A percentile compares a stretch with the other conserved stretches of the same genome.
These are phyloP conservation scores for Xylariaceae sp. DNA, from an alignment of 2,329 filamentous ascomycete genomes.

Conservation along the genomic window DNA sequence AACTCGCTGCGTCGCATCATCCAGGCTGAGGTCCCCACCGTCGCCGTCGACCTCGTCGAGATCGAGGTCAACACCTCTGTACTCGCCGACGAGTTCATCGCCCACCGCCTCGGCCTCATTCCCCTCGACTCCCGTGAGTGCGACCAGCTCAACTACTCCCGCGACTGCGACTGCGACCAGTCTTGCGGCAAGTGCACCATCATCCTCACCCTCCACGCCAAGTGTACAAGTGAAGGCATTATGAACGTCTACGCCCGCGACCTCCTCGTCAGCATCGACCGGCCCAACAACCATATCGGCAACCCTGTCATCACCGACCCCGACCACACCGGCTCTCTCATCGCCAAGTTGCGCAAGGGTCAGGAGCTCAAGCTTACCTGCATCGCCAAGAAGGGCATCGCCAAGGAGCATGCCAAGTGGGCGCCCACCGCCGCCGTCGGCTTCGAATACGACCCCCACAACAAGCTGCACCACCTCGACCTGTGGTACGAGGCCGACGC, in stretches of 20 bases:
- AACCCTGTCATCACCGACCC: conserved; percentile 80
- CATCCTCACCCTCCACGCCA: conserved; percentile 76
- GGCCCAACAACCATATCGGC: conserved; percentile 71
- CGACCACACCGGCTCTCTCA: conserved; percentile 75
- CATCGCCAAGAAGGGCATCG: conserved; percentile 96
- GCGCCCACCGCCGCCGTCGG: conserved; percentile 86
- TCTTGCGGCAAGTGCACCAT: conserved; percentile 92
- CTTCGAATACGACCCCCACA: conserved; percentile 97
- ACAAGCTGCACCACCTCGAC: conserved; percentile 87
- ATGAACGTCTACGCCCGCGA: conserved; percentile 95
- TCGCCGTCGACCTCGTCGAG: conserved; percentile 93
- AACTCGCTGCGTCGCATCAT: conserved; percentile 90
- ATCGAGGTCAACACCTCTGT: conserved; percentile 93
- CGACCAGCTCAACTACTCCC: conserved; percentile 77
- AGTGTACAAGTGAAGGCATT: conserved; percentile 78
- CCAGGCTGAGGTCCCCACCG: conserved; percentile 88
- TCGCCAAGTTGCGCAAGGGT: conserved; percentile 83
- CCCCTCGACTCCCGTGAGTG: conserved; percentile 82
- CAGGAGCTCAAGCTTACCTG: conserved; percentile 90
- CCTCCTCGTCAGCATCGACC: conserved; percentile 66
- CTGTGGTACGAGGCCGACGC: conserved; percentile 92
- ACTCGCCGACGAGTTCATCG: conserved; percentile 91
- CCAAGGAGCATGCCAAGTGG: conserved; percentile 99
- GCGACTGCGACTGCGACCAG: conserved; percentile 95
- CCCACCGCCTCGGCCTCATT: conserved; percentile 85